phyloP scores from a whole-genome alignment of 768 basidiomycete species.

The Kwoniella bestiolae region DNA sequence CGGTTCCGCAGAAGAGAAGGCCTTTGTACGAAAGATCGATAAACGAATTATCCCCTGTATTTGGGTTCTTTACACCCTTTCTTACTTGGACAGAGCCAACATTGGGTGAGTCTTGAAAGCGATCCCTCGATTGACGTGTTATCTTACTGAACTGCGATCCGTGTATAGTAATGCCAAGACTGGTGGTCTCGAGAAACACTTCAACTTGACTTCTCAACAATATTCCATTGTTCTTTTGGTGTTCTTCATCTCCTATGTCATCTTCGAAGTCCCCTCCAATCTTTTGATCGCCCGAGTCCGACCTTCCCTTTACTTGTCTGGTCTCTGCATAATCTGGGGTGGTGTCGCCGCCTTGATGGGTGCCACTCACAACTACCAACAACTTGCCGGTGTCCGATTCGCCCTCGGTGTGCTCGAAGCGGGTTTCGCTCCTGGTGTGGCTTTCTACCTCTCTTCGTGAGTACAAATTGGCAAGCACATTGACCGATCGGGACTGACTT shows the following conservation, averaged over 20 bases:
- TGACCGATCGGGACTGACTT: conserved; percentile 20
- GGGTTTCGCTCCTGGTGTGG: conserved; percentile 49
- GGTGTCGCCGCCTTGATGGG: conserved; percentile 54
- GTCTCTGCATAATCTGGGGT: conserved; percentile 54
- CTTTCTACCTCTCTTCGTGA: conserved; percentile 48
- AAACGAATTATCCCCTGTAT: conserved; percentile 45
- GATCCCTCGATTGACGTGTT: too few species aligned
- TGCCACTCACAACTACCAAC: conserved; percentile 45
- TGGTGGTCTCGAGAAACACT: conserved; percentile 52
- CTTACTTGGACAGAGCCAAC: conserved; percentile 54
- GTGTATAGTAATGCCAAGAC: conserved; percentile 51
- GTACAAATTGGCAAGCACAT: conserved; percentile 23
- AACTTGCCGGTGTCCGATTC: conserved; percentile 49
- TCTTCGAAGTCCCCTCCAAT: conserved; percentile 53
- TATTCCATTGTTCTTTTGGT: conserved; percentile 55
- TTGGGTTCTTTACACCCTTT: conserved; percentile 45
- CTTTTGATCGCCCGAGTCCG: conserved; percentile 50
- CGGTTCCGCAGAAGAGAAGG: conserved; percentile 41
- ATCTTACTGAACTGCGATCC: not conserved
- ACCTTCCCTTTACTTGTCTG: conserved; percentile 53
- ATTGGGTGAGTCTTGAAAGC: conserved; percentile 53
- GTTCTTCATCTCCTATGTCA: conserved; percentile 44
- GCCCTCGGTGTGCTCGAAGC: conserved; percentile 44
- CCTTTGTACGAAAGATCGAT: conserved; percentile 48
- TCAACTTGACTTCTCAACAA: conserved; percentile 50